Conservation (phyloP, 2,329 filamentous ascomycete species). For the Blastomyces percursus region DNA sequence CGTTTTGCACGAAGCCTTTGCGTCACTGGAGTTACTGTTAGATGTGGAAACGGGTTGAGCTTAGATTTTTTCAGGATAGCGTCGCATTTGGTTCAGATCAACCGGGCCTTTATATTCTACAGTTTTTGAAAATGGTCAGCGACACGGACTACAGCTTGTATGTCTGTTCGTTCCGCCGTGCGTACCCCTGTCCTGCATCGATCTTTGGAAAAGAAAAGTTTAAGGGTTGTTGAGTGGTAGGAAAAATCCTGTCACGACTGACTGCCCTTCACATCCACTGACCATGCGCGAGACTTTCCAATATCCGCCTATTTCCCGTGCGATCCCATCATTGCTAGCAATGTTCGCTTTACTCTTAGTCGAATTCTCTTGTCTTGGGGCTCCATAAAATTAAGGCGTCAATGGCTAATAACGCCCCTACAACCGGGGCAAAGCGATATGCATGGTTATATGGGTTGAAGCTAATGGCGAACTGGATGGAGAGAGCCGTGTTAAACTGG, state of each 20-base stretch:
- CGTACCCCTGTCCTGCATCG: background rate
- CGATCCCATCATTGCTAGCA: background rate
- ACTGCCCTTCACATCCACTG: background rate
- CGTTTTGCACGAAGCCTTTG: background rate
- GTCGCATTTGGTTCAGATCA: background rate
- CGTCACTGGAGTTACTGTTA: background rate
- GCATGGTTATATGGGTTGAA: background rate
- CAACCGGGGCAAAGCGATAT: background rate
- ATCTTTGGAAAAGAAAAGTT: background rate
- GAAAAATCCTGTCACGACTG: background rate
- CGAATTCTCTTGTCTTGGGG: background rate
- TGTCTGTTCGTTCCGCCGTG: background rate
- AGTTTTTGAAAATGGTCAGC: background rate
- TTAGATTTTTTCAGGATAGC: background rate
- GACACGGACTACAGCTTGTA: background rate
- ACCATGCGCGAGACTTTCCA: background rate
- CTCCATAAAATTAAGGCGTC: conserved; percentile 1
- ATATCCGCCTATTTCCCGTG: background rate
- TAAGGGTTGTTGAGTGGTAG: background rate
- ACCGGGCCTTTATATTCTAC: background rate
- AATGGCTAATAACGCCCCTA: background rate
- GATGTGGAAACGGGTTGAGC: background rate
- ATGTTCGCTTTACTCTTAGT: background rate
- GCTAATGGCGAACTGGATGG: background rate
- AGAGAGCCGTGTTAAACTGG: background rate